phyloP scores from a whole-genome alignment of 768 basidiomycete species.

The Russula vinacea region DNA sequence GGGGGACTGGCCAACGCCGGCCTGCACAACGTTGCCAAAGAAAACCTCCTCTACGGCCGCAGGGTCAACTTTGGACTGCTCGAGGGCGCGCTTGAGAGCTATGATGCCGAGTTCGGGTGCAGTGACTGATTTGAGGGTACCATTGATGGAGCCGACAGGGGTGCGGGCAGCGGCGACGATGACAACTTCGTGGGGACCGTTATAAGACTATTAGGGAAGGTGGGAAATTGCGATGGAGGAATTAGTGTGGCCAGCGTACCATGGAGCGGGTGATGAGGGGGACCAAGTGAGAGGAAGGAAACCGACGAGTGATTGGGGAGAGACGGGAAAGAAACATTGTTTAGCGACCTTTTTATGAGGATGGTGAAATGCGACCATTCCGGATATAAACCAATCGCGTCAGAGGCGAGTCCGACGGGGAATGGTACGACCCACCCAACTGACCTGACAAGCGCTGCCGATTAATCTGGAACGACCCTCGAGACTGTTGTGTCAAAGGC shows the following conservation, averaged over 20 bases:
- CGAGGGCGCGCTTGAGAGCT: constrained; percentile 88
- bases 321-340: constrained; percentile 32
- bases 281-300: constrained; percentile 36
- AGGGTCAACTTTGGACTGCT: constrained; percentile 75
- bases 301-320: constrained; percentile 43
- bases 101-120: constrained; percentile 87
- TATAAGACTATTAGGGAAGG: constrained; percentile 34
- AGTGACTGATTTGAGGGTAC: constrained; percentile 80
- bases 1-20: constrained; percentile 96
- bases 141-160: constrained; percentile 91
- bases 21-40: constrained; percentile 97
- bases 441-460: constrained; percentile 22
- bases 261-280: constrained; percentile 33
- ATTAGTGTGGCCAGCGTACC: constrained; percentile 27
- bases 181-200: constrained; percentile 71
- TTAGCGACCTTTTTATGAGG: constrained; percentile 6
- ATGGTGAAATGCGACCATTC: constrained; percentile 25
- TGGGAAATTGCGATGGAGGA: neutral
- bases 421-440: constrained; percentile 29
- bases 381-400: constrained; percentile 31
- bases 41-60: constrained; percentile 89
- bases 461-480: constrained; percentile 8
- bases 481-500: neutral
- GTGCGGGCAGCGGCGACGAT: constrained; percentile 94
- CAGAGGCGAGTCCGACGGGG: constrained; percentile 12